Evolutionary conservation across 106 monocot species (phyloP), one percentile per base, ranked within the genome.

Genomic region (Dioscorea zingiberensis): DNA sequence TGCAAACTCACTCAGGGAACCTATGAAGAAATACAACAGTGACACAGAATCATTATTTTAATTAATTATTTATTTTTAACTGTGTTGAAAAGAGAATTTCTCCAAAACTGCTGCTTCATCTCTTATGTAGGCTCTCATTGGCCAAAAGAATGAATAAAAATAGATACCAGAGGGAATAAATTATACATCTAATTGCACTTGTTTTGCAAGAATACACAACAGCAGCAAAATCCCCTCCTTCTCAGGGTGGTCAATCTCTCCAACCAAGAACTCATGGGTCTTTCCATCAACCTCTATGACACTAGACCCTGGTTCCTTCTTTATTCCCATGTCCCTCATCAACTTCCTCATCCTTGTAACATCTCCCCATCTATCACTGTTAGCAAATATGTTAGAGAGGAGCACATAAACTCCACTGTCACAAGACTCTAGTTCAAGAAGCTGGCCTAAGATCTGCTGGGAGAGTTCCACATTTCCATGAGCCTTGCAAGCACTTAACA

Each of bases 401-500:
- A 88, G 80, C 49, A 84, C 81, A 76, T 81, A 84, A 12, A 88
- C 70, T 1, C 88, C 88, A 67, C 88, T 78, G 19, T 88, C 81
- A 48, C 27, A 58, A 2, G 77, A 27, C 28, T 78, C 66, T 4
- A 75, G 29, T 63, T 67, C 75, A 72, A 69, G 64, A 59, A 81
- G 63, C 58, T 69, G 65, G 27, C 44, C 48, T 27, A 75, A 26
- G 17, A 84, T 81, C 45, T 72, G 25, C 18, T 73, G 27, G 8
- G 67, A 63, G 44, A 84, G 65, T 57, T 84, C 77, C 16, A 66
- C 26, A 29, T 67, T 75, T 21, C 68, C 77, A 21, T 63, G 68
- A 62, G 64, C 61, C 69, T 70, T 84, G 68, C 81, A 88, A 59
- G 78, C 74, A 60, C 77, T 84, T 62, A 88, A 59, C 47, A 84